A percentile compares a stretch with the other conserved stretches of the same genome.
Conservation (phyloP, 805 yeast species). For the Vanderwaltozyma polyspora region DNA sequence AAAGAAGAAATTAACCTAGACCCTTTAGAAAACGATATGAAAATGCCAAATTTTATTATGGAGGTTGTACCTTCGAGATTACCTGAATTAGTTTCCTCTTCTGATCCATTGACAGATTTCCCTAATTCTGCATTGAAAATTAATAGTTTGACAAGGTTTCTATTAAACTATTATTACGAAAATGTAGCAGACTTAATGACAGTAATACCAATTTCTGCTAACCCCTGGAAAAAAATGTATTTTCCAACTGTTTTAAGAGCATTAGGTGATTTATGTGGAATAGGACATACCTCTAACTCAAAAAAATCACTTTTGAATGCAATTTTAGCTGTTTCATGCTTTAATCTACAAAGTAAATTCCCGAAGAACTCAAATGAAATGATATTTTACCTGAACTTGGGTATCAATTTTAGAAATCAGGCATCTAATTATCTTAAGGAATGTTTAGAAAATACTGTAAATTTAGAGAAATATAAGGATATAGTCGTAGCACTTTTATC, state of each 20-base stretch:
- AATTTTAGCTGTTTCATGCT: conserved; percentile 69
- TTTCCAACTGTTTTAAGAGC: conserved; percentile 76
- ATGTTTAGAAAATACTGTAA: conserved; percentile 42
- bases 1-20: conserved; percentile 3
- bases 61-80: conserved; percentile 10
- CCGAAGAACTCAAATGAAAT: conserved; percentile 54
- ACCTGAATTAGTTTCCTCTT: conserved; percentile 6
- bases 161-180: conserved; percentile 59
- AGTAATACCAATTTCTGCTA: conserved; percentile 56
- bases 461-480: conserved; percentile 66
- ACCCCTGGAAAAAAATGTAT: conserved; percentile 83
- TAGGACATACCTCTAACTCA: conserved; percentile 66
- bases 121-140: conserved; percentile 55
- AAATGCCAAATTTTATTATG: conserved; percentile 17
- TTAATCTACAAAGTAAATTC: conserved; percentile 64
- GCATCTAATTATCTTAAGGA: conserved; percentile 57
- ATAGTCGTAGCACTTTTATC: conserved; percentile 72
- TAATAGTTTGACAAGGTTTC: conserved; percentile 59
- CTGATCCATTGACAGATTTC: conserved; percentile 4
- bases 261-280: conserved; percentile 64
- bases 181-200: conserved; percentile 75
- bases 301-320: conserved; percentile 72
- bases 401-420: conserved; percentile 62
- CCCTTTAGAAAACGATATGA: conserved; percentile 7
- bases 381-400: conserved; percentile 60